Evolutionary conservation across 768 basidiomycete species (phyloP).

Genomic region (Asterophora parasitica): DNA sequence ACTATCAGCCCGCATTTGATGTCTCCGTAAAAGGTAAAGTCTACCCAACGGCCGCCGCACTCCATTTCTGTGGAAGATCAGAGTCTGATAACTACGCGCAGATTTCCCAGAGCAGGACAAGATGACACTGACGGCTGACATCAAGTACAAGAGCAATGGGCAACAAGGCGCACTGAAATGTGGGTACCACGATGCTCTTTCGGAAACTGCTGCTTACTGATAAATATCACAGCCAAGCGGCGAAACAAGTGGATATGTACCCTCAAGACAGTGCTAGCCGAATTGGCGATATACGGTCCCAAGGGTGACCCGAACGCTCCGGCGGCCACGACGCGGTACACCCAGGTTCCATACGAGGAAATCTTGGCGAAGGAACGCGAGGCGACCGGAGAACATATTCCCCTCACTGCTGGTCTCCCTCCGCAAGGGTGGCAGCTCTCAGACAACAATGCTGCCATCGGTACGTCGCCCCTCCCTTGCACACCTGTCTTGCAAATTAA

Average conservation of each 20-base stretch:
- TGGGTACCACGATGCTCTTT: slow-evolving; percentile 20
- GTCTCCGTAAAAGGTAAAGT: slow-evolving; percentile 54
- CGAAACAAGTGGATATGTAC: slow-evolving; percentile 93
- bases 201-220: slow-evolving; percentile 5
- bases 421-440: slow-evolving; percentile 45
- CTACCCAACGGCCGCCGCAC: neutral
- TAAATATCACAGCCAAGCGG: slow-evolving; percentile 49
- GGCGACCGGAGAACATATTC: slow-evolving; percentile 19
- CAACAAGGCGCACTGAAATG: slow-evolving; percentile 74
- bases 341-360: slow-evolving; percentile 69
- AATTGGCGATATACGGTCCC: slow-evolving; percentile 69
- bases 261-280: slow-evolving; percentile 65
- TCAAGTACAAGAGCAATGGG: slow-evolving; percentile 87
- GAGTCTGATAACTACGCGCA: slow-evolving; percentile 16
- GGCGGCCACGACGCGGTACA: slow-evolving; percentile 56
- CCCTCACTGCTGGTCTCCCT: slow-evolving; percentile 23
- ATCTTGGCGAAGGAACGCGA: slow-evolving; percentile 39
- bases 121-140: slow-evolving; percentile 72
- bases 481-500: neutral
- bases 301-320: slow-evolving; percentile 50
- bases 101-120: slow-evolving; percentile 81
- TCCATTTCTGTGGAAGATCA: neutral
- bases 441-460: slow-evolving; percentile 46
- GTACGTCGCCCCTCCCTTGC: slow-evolving; percentile 27
- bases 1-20: slow-evolving; percentile 75